phyloP scores from a whole-genome alignment of 768 basidiomycete species.

The Rhizopogon sp. region DNA sequence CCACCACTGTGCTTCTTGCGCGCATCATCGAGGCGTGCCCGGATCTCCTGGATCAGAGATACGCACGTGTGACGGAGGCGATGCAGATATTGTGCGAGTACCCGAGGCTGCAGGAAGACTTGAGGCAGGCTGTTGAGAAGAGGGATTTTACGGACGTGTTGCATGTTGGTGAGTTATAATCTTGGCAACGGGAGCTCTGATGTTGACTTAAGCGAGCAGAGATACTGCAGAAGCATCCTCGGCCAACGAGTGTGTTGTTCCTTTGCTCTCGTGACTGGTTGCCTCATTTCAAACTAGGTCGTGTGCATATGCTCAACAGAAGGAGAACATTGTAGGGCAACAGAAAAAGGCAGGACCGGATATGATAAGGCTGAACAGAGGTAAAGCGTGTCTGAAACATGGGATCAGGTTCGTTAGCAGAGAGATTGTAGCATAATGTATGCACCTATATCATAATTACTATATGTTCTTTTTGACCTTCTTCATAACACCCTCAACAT shows the following conservation, averaged over 20 bases:
- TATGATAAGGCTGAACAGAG: background rate
- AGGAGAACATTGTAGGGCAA: background rate
- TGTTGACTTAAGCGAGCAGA: background rate
- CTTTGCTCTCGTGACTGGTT: background rate
- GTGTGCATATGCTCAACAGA: background rate
- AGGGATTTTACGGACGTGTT: background rate
- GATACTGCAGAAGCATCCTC: background rate
- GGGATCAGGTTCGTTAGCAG: background rate
- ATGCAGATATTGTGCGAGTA: background rate
- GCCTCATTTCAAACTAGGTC: background rate
- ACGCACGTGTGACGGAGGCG: background rate
- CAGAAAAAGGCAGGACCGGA: background rate
- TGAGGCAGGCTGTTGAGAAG: background rate
- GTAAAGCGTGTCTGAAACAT: background rate
- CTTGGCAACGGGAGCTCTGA: background rate
- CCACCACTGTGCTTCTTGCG: background rate
- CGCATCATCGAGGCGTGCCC: background rate
- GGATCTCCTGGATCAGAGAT: background rate
- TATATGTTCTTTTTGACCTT: conserved; percentile 10
- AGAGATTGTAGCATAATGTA: background rate
- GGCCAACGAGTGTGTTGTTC: background rate
- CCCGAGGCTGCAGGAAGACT: background rate
- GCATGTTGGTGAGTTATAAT: background rate
- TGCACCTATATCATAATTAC: background rate
- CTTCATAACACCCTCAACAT: conserved; percentile 24